Evolutionary conservation across 805 yeast genomes (phyloP).

Genomic region (Hanseniaspora clermontiae): DNA sequence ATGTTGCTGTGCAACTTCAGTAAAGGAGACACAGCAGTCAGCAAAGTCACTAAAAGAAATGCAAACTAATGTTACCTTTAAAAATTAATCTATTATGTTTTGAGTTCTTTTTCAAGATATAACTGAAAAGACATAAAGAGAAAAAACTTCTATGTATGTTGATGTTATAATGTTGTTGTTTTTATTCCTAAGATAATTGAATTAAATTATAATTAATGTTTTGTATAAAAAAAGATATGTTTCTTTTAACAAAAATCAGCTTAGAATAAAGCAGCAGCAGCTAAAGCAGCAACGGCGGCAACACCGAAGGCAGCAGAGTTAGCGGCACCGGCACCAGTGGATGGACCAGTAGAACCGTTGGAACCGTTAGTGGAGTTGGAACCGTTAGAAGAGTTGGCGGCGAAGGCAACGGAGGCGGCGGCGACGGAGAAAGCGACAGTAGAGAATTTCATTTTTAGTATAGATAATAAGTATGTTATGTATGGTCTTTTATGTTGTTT

Average conservation of each 20-base stretch:
- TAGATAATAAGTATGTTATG: background rate
- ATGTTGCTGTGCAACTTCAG: no score
- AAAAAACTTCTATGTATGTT: background rate
- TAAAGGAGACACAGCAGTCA: no score
- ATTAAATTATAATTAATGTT: background rate
- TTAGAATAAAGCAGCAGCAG: constrained; percentile 51
- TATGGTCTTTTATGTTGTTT: background rate
- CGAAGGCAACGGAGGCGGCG: constrained; percentile 56
- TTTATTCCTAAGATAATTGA: background rate
- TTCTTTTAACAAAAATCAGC: constrained; percentile 14
- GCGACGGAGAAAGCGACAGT: constrained; percentile 56
- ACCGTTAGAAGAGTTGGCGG: constrained; percentile 37
- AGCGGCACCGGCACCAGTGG: constrained; percentile 40
- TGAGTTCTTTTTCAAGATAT: background rate
- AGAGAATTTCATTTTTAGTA: constrained; percentile 54
- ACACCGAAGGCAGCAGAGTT: constrained; percentile 53
- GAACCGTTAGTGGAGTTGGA: constrained; percentile 37
- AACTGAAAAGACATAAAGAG: background rate
- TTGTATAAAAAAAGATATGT: background rate
- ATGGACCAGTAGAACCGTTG: constrained; percentile 31
- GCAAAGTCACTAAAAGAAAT: background rate
- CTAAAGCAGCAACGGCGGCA: constrained; percentile 75
- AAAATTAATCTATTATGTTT: background rate
- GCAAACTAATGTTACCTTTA: background rate
- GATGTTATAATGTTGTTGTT: background rate